These are phyloP conservation scores for Furcasterigmium sp. DNA, from an alignment of 2,329 filamentous ascomycete genomes.

Conservation along the genomic window DNA sequence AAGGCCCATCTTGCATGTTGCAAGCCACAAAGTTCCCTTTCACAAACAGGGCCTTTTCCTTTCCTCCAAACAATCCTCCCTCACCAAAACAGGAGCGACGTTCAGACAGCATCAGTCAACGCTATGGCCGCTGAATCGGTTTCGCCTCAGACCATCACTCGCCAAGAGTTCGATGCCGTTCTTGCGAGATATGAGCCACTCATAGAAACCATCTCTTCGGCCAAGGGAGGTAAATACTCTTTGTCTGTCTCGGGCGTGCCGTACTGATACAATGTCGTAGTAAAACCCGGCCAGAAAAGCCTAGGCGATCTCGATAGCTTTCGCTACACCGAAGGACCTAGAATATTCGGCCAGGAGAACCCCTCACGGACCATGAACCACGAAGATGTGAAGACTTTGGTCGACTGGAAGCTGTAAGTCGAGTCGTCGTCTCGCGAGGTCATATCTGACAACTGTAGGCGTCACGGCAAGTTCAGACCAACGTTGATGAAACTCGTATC, in stretches of 20 bases:
- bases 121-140: not conserved
- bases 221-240: slow-evolving; percentile 36
- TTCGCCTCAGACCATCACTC: slow-evolving; percentile 8
- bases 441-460: slow-evolving; percentile 25
- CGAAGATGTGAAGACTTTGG: slow-evolving; percentile 53
- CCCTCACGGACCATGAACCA: slow-evolving; percentile 40
- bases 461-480: slow-evolving; percentile 59
- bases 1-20: too few relatives aligned
- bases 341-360: slow-evolving; percentile 32
- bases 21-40: too few relatives aligned
- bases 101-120: too few relatives aligned
- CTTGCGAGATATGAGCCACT: slow-evolving; percentile 33
- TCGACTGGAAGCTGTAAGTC: slow-evolving; percentile 68
- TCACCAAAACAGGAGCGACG: too few relatives aligned
- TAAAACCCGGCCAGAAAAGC: slow-evolving; percentile 42
- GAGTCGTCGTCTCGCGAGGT: slow-evolving; percentile 1
- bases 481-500: slow-evolving; percentile 55
- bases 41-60: too few relatives aligned
- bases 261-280: slow-evolving; percentile 20
- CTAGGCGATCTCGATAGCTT: slow-evolving; percentile 55
- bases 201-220: slow-evolving; percentile 35
- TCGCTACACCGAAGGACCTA: slow-evolving; percentile 50
- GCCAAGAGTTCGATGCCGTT: slow-evolving; percentile 26
- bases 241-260: slow-evolving; percentile 1
- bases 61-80: too few relatives aligned